Conservation (phyloP, 805 yeast species). For the Yarrowia sp. region DNA sequence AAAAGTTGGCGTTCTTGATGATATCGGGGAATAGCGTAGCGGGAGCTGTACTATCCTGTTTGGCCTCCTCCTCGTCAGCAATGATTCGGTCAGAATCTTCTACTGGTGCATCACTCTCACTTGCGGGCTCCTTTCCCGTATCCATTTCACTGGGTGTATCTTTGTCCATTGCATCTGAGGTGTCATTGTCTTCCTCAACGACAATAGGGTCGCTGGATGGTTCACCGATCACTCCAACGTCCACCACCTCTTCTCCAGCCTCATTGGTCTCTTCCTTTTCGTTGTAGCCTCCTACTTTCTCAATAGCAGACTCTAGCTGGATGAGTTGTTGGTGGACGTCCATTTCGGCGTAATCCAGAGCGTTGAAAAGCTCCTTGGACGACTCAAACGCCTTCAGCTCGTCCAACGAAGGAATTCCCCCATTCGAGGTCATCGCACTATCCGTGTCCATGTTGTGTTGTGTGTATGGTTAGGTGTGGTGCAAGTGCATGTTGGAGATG, state of each 20-base stretch:
- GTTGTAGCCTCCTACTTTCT: slow-evolving; percentile 9
- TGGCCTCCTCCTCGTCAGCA: slow-evolving; percentile 2
- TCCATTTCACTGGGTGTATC: slow-evolving; percentile 19
- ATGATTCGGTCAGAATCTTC: slow-evolving; percentile 5
- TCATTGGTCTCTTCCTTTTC: not conserved
- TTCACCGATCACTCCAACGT: not conserved
- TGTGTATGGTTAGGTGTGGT: not conserved
- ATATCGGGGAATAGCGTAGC: slow-evolving; percentile 20
- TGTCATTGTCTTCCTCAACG: not conserved
- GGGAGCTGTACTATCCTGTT: not conserved
- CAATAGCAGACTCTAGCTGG: slow-evolving; percentile 10
- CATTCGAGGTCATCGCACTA: not conserved
- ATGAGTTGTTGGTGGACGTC: slow-evolving; percentile 26
- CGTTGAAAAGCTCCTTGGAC: slow-evolving; percentile 1
- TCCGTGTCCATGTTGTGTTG: slow-evolving; percentile 28
- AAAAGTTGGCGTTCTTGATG: slow-evolving; percentile 24
- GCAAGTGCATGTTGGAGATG: not conserved
- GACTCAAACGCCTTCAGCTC: slow-evolving; percentile 19
- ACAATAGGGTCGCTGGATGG: not conserved
- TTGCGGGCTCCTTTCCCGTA: slow-evolving; percentile 10
- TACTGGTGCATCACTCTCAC: not conserved
- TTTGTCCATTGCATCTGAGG: not conserved
- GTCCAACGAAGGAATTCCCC: not conserved
- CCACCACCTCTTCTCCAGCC: slow-evolving; percentile 7
- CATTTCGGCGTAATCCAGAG: slow-evolving; percentile 21